phyloP scores from a whole-genome alignment of 805 yeast species.

The Wickerhamiella qilinensis region DNA sequence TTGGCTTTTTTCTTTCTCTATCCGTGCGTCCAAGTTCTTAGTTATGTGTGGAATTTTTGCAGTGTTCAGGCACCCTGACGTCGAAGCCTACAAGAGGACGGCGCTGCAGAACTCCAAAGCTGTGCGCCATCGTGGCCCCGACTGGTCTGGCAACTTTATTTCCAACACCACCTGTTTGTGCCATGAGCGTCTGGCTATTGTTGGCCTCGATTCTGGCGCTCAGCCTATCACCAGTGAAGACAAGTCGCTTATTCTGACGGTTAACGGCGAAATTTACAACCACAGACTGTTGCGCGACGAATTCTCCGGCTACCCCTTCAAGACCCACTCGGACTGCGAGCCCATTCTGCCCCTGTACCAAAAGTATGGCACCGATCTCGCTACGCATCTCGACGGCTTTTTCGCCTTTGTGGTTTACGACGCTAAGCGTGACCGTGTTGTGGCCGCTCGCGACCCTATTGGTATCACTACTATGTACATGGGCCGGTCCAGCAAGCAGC shows the following conservation, averaged over 20 bases:
- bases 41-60: slow-evolving; percentile 97
- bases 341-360: slow-evolving; percentile 85
- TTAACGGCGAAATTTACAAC: slow-evolving; percentile 97
- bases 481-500: slow-evolving; percentile 59
- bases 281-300: slow-evolving; percentile 77
- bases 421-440: slow-evolving; percentile 62
- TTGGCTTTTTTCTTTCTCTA: no score
- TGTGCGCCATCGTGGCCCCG: slow-evolving; percentile 98
- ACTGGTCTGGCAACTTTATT: slow-evolving; percentile 85
- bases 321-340: slow-evolving; percentile 91
- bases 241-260: slow-evolving; percentile 58
- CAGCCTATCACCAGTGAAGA: slow-evolving; percentile 85
- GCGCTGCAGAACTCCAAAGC: slow-evolving; percentile 82
- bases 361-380: slow-evolving; percentile 79
- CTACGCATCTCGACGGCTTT: slow-evolving; percentile 93
- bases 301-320: slow-evolving; percentile 55
- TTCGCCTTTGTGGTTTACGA: slow-evolving; percentile 91
- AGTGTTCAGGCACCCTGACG: slow-evolving; percentile 67
- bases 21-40: no score
- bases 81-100: slow-evolving; percentile 63
- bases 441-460: slow-evolving; percentile 97
- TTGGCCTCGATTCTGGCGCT: slow-evolving; percentile 94
- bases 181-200: slow-evolving; percentile 95
- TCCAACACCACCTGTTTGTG: slow-evolving; percentile 61
- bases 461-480: slow-evolving; percentile 93